phyloP scores from a whole-genome alignment of 345 rosid genomes.

The Salix purpurea region DNA sequence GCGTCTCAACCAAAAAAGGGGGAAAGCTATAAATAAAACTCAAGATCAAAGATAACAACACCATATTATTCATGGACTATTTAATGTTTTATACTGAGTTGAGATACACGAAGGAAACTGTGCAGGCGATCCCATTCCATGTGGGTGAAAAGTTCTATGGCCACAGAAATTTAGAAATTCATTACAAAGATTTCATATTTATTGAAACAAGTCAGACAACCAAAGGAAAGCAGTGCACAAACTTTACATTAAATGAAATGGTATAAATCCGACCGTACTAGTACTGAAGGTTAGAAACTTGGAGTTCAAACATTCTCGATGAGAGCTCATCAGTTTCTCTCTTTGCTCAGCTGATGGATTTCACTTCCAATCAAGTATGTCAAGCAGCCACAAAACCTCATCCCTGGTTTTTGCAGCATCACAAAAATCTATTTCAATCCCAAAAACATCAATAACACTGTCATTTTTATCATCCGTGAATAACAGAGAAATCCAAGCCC shows the following conservation, averaged over 20 bases:
- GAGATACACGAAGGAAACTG: neutral
- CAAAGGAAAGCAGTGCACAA: neutral
- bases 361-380: conserved; percentile 96
- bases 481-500: conserved; percentile 86
- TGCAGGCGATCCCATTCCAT: neutral
- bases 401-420: conserved; percentile 77
- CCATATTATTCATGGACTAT: neutral
- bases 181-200: neutral
- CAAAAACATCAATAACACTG: conserved; percentile 59
- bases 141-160: neutral
- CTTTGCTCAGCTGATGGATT: neutral
- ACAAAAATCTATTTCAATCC: conserved; percentile 81
- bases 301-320: neutral
- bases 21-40: neutral
- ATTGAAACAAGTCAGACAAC: neutral
- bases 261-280: neutral
- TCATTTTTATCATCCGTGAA: conserved; percentile 66
- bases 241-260: neutral
- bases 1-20: neutral
- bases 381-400: conserved; percentile 86
- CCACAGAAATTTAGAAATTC: neutral
- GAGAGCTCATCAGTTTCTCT: conserved; percentile 1
- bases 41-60: neutral
- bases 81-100: neutral
- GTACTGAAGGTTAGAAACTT: neutral